These are phyloP conservation scores for Sporothrix protearum DNA, from an alignment of 2,329 filamentous ascomycete species.

Conservation along the genomic window DNA sequence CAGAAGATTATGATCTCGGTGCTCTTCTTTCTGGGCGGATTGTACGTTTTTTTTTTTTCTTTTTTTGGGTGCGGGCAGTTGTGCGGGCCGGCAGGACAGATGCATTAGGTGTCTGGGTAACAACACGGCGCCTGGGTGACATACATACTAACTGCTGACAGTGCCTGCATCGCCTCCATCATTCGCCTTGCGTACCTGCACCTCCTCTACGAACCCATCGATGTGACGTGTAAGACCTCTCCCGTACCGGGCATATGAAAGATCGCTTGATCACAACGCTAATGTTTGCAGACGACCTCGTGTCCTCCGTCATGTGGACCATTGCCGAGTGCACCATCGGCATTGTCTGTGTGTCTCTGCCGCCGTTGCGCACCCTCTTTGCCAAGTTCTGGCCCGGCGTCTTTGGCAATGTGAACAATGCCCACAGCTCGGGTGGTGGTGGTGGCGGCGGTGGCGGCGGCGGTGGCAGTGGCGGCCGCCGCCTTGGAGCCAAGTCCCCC, in stretches of 20 bases:
- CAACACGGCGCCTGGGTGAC: no score
- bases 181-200: constrained; percentile 32
- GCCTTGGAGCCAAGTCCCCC: neutral
- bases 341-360: constrained; percentile 38
- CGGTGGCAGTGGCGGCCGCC: neutral
- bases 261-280: no score
- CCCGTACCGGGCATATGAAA: no score
- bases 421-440: neutral
- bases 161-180: constrained; percentile 32
- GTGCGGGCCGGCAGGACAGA: neutral
- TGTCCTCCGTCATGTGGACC: constrained; percentile 34
- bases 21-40: constrained; percentile 34
- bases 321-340: constrained; percentile 36
- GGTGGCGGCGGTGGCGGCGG: neutral
- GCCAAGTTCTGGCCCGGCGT: constrained; percentile 23
- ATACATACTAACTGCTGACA: constrained; percentile 21
- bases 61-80: no score
- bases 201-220: constrained; percentile 28
- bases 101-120: neutral
- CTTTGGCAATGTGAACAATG: constrained; percentile 5
- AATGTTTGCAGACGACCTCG: constrained; percentile 32
- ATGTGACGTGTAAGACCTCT: constrained; percentile 33
- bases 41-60: no score
- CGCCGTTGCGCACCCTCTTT: constrained; percentile 31
- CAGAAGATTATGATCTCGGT: constrained; percentile 33